Percentiles rank a stretch among this genome's conserved stretches.
Evolutionary conservation across 2,329 filamentous ascomycete species (phyloP).

Genomic region (Gnomoniopsis smithogilvyi): DNA sequence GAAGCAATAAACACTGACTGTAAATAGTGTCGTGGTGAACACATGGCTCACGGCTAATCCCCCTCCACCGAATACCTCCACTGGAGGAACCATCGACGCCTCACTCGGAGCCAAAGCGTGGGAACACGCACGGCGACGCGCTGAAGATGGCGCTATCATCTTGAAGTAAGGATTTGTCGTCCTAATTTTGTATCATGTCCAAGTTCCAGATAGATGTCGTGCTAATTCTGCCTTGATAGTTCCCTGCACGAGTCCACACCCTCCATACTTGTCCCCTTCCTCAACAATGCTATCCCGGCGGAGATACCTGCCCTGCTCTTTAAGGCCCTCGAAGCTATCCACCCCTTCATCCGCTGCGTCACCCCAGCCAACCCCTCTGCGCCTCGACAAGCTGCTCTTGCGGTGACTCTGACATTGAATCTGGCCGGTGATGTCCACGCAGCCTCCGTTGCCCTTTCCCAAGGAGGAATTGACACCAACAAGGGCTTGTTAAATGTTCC

Average conservation of each 20-base stretch:
- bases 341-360: conserved; percentile 82
- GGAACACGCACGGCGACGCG: conserved; percentile 92
- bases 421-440: conserved; percentile 75
- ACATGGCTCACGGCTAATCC: conserved; percentile 86
- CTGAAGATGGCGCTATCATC: conserved; percentile 92
- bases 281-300: conserved; percentile 71
- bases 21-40: conserved; percentile 78
- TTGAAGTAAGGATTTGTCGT: conserved; percentile 79
- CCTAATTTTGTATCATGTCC: no score
- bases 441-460: conserved; percentile 74
- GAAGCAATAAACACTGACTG: not conserved
- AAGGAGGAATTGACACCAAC: conserved; percentile 81
- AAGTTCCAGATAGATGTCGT: not conserved
- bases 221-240: conserved; percentile 40
- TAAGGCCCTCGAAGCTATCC: conserved; percentile 75
- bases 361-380: conserved; percentile 87
- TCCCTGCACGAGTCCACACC: conserved; percentile 87
- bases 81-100: conserved; percentile 76
- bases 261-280: conserved; percentile 77
- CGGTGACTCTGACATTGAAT: conserved; percentile 77
- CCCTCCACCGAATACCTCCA: conserved; percentile 62
- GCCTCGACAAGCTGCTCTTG: conserved; percentile 75
- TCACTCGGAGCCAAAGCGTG: conserved; percentile 79
- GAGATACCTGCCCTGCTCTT: conserved; percentile 72
- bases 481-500: conserved; percentile 80